Base-by-base conservation (phyloP, 2,329 filamentous ascomycete species). In the Seiridium cupressi region DNA sequence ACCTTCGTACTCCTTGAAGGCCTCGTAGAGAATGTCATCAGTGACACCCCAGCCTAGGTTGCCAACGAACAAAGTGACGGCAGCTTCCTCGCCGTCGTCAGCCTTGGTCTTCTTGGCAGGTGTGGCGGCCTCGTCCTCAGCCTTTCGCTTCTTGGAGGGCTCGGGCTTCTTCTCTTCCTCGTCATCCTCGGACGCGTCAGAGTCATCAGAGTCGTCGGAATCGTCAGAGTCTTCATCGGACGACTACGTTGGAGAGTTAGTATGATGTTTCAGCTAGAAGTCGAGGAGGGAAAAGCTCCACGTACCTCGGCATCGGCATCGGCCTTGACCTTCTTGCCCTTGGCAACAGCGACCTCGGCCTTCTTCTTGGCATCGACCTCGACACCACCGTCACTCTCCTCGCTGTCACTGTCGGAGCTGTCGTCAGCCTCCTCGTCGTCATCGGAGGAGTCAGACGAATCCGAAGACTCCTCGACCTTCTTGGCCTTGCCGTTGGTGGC, bases 31-130 rank as follows among this genome's bases (percentile, higher is more conserved):
- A 79, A 86, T 86, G 65, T 93, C 87, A 76, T 97, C 93, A 68
- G 96, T 91, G 57, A 97, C 82, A 73, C 89, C 91, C 93, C 93
- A 97, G 77, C 91, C 92, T 65, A 97, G 83, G 81, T 92, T 94
- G 68, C 93, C 93, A 66, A 93, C 87, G 76, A 96, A 97, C 58
- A 97, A 87, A 70, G 93, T 96, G 66, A 81, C 80, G 69, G 80
- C 76, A 26, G 40, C 74, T 61, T 81, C 74, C 61, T 74, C 80
- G 51, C 75, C 72, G 47, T 73, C 76, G 60, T 87, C 84, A 42
- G 81, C 83, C 83, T 90, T 90, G 72, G 79, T 77, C 82, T 90
- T 91, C 85, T 91, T 92, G 62, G 82, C 72, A 13, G 79, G 77
- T 42, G 83, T 69, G 57, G 71, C 68, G 38, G 72, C 73, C 48